Evolutionary conservation across 306 rosid genomes (phyloP), one percentile per base, ranked within the genome.

Genomic region (Psophocarpus tetragonolobus): DNA sequence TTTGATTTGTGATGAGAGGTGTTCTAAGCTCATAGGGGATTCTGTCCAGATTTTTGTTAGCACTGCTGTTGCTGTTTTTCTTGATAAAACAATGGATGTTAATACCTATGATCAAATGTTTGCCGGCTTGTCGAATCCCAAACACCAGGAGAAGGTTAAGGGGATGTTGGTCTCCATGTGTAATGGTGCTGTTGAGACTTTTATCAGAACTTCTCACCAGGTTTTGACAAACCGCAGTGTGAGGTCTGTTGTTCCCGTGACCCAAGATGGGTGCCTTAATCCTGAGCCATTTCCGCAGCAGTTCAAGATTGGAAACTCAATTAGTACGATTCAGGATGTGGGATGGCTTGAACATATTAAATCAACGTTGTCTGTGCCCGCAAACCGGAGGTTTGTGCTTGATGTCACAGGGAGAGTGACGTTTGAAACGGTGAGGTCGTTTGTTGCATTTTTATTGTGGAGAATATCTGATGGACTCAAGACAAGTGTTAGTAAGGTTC

Each of bases 361-460:
- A 38, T 89, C 97, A 18, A 89, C 97, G 8, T 71, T 95, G 80
- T 85, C 97, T 0, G 92, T 91, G 74, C 97, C 99, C 0, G 87
- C 87, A 10, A 92, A 95, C 72, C 69, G 85, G 38, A 91, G 81
- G 82, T 91, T 95, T 11, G 84, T 92, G 88, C 80, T 92, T 54
- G 99, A 95, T 48, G 88, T 95, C 65, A 90, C 97, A 0, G 97
- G 99, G 70, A 88, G 97, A 76, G 96, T 91, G 68, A 92, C 97
- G 18, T 84, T 91, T 15, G 94, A 92, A 70, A 85, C 97, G 2
- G 68, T 86, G 6, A 87, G 94, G 80, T 92, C 97, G 6, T 73
- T 95, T 54, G 82, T 87, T 84, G 96, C 83, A 51, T 86, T 89
- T 33, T 44, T 91, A 74, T n/a, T 88, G 36, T 86, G 84, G 89